Conservation (phyloP, 2,329 filamentous ascomycete genomes). For the Eutypella sp. region DNA sequence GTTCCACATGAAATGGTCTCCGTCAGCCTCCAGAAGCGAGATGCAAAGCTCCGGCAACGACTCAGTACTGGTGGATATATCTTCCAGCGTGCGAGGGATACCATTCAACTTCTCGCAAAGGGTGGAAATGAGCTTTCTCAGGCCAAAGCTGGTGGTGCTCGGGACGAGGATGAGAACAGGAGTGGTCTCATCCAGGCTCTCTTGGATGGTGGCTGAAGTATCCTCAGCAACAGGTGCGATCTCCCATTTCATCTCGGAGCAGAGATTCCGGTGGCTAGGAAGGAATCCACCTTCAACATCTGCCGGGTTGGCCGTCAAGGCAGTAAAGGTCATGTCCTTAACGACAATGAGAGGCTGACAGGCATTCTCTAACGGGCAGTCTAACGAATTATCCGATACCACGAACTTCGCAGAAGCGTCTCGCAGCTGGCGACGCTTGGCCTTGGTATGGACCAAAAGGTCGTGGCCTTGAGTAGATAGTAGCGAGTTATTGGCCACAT, state of each 20-base stretch:
- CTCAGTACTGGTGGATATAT: conserved; percentile 13
- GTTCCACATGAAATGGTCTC: conserved; percentile 28
- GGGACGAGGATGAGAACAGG: conserved; percentile 15
- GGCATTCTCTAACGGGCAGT: neutral
- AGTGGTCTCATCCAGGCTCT: neutral
- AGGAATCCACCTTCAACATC: conserved; percentile 33
- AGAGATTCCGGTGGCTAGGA: conserved; percentile 44
- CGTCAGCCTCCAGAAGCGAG: conserved; percentile 41
- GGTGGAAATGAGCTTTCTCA: conserved; percentile 5
- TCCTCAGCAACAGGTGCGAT: too few species aligned
- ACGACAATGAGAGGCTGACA: conserved; percentile 34
- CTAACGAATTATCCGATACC: conserved; percentile 34
- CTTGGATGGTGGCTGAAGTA: neutral
- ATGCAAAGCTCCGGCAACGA: conserved; percentile 28
- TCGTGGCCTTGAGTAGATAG: conserved; percentile 27
- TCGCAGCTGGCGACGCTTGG: conserved; percentile 28
- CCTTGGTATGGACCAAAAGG: conserved; percentile 39
- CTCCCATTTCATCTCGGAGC: conserved; percentile 44
- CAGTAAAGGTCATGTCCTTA: conserved; percentile 40
- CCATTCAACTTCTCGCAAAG: conserved; percentile 9
- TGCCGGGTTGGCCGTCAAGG: conserved; percentile 24
- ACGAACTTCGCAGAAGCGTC: conserved; percentile 38
- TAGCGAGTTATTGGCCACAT: conserved; percentile 33
- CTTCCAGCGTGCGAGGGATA: conserved; percentile 8
- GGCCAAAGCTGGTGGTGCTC: neutral